Evolutionary conservation across 768 basidiomycete genomes (phyloP).

Genomic region (Phaffia australis): DNA sequence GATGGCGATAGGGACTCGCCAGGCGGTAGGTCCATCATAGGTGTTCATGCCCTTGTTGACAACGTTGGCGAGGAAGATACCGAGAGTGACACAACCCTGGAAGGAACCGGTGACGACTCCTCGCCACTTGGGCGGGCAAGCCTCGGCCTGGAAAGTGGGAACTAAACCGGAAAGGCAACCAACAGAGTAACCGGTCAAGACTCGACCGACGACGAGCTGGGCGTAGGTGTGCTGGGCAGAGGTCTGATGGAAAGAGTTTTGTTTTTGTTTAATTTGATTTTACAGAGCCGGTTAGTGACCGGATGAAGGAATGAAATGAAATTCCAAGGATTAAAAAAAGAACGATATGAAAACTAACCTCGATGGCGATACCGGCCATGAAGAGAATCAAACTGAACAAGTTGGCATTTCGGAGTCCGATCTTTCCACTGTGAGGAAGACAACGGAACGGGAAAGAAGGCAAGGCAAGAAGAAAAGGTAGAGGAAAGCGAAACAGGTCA

Average conservation of each 20-base stretch:
- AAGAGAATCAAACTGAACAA: conserved; percentile 23
- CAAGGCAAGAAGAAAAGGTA: not conserved
- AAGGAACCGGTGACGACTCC: conserved; percentile 25
- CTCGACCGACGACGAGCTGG: conserved; percentile 26
- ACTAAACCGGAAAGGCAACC: conserved; percentile 25
- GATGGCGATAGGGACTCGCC: conserved; percentile 22
- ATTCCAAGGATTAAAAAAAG: too few species aligned
- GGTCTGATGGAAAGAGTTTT: too few species aligned
- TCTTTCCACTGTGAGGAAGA: not conserved
- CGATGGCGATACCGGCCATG: conserved; percentile 25
- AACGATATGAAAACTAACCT: not conserved
- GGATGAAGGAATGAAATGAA: too few species aligned
- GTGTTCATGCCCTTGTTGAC: conserved; percentile 20
- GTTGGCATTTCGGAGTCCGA: conserved; percentile 25
- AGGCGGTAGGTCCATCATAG: conserved; percentile 14
- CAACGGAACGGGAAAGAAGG: not conserved
- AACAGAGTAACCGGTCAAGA: conserved; percentile 26
- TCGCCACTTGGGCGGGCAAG: conserved; percentile 24
- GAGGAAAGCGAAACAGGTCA: not conserved
- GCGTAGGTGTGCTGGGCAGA: conserved; percentile 8
- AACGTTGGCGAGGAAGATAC: conserved; percentile 26
- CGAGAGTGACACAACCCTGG: conserved; percentile 27
- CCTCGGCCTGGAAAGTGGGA: conserved; percentile 26
- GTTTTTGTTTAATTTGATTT: too few species aligned
- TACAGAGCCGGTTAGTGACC: too few species aligned